Percentiles rank a stretch among this genome's conserved stretches.
These are phyloP conservation scores for Colletotrichum truncatum DNA, from an alignment of 2,329 filamentous ascomycete genomes.

Conservation along the genomic window DNA sequence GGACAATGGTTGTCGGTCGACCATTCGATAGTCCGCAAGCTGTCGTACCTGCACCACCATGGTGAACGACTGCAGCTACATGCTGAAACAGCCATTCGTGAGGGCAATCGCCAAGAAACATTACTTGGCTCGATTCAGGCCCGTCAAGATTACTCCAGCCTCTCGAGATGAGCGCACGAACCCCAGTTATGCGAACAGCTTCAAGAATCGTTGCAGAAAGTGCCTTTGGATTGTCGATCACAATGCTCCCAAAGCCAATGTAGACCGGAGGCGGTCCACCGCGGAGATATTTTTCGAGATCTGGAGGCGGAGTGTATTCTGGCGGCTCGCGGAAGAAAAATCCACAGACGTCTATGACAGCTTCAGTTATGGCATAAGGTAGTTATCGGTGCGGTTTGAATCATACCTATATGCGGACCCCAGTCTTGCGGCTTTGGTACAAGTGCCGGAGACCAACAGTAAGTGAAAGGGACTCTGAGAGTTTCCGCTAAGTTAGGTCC, in stretches of 20 bases:
- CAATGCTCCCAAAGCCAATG: conserved; percentile 31
- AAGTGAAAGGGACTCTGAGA: conserved; percentile 77
- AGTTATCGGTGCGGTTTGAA: no score
- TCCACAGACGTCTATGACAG: conserved; percentile 31
- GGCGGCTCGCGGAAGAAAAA: conserved; percentile 35
- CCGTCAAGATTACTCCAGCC: conserved; percentile 30
- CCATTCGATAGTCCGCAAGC: conserved; percentile 60
- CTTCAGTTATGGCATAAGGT: neutral
- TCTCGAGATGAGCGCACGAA: conserved; percentile 27
- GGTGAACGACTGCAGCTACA: conserved; percentile 63
- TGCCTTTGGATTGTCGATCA: conserved; percentile 27
- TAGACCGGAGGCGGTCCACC: conserved; percentile 52
- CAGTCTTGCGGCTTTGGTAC: conserved; percentile 75
- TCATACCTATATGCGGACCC: conserved; percentile 65
- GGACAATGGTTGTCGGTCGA: conserved; percentile 62
- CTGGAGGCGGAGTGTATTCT: conserved; percentile 55
- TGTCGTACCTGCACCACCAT: conserved; percentile 68
- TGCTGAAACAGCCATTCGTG: conserved; percentile 66
- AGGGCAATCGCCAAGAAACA: conserved; percentile 62
- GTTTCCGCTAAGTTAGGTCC: conserved; percentile 75
- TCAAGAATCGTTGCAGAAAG: conserved; percentile 21
- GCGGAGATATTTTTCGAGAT: conserved; percentile 64
- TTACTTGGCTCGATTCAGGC: conserved; percentile 40
- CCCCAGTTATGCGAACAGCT: conserved; percentile 17
- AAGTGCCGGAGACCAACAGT: conserved; percentile 78